Percentiles rank a stretch among this genome's conserved stretches.
Conservation (phyloP, 1,284 basidiomycete species). For the Moniliella sp. region DNA sequence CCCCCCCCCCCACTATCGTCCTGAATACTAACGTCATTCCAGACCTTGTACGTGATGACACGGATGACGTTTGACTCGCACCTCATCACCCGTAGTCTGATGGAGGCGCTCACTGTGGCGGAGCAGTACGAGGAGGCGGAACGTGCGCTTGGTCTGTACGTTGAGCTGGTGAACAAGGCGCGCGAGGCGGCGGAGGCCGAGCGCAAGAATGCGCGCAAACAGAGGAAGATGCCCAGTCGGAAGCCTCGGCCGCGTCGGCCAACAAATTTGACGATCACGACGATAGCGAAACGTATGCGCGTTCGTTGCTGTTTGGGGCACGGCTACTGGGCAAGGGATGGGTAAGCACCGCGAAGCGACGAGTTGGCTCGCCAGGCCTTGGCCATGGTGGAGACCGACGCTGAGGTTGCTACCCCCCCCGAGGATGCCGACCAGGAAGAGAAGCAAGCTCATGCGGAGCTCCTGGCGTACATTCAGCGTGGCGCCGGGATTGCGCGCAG, state of each 20-base stretch:
- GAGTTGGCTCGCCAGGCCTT: slow-evolving; percentile 12
- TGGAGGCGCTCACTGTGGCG: slow-evolving; percentile 20
- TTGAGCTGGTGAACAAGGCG: slow-evolving; percentile 23
- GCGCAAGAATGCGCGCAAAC: slow-evolving; percentile 1
- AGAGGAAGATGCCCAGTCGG: too few species aligned
- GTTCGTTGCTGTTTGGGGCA: slow-evolving; percentile 17
- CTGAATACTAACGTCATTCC: neutral
- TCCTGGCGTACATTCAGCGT: slow-evolving; percentile 11
- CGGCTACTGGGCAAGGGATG: slow-evolving; percentile 10
- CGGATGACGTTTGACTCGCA: slow-evolving; percentile 27
- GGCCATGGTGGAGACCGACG: slow-evolving; percentile 5
- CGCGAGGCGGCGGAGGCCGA: slow-evolving; percentile 13
- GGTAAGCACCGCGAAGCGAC: slow-evolving; percentile 11
- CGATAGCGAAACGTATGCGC: slow-evolving; percentile 6
- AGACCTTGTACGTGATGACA: slow-evolving; percentile 19
- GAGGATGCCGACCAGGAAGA: slow-evolving; percentile 2
- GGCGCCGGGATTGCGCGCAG: slow-evolving; percentile 11
- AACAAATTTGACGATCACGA: slow-evolving; percentile 2
- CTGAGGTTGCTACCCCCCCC: slow-evolving; percentile 4
- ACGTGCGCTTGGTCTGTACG: slow-evolving; percentile 17
- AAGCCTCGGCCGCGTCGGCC: slow-evolving; percentile 2
- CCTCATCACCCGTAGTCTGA: slow-evolving; percentile 18
- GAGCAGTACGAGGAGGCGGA: slow-evolving; percentile 23
- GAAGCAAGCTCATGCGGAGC: slow-evolving; percentile 1
- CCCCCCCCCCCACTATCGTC: neutral